Evolutionary conservation across 2,329 filamentous ascomycete genomes (phyloP), one percentile per base, ranked within the genome.

Genomic region (Fusarium mangiferae): DNA sequence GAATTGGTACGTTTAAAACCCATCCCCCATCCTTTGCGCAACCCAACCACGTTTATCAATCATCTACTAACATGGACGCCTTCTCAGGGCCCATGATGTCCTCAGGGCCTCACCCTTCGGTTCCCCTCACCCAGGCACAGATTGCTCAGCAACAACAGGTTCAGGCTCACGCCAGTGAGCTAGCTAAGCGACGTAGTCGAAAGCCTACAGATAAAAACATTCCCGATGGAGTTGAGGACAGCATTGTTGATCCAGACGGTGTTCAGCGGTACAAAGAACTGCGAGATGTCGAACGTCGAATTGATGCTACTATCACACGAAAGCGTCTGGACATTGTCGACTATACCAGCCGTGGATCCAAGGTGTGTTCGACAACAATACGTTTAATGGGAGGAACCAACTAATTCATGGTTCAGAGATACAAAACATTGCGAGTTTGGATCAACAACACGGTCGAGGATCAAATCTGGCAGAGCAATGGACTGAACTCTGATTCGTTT

Each of bases 191-290:
- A 70, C 91, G 94, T 76, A 94, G 94, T 80, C 91, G 92, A 80
- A 97, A 96, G 83, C 96, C 96, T 3, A 98, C 95, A 66, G 96
- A 99, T 83, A 97, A 94, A 87, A 96, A 94, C 78, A 91, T 99
- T 33, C 95, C 96, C 44, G 95, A 98, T 74, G 95, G 94, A 63
- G 88, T 98, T 49, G 95, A 97, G 77, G 91, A 94, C 54, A 90
- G 93, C 73, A 90, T 94, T 70, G 90, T 97, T 73, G 94, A 84
- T 52, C 69, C 93, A 72, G 93, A 97, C 81, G 92, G 93, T 44
- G 94, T 93, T 49, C 87, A 92, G 80, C 89, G 94, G 76, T 99
- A 99, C 85, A 92, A 91, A 79, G 91, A 93, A 66, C 84, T 99
- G 80, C 91, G 94, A 80, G 95, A 97, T 75, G 87, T 97, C 66